Evolutionary conservation across 2,329 filamentous ascomycete genomes (phyloP).

Genomic region (Diaporthe capsici): DNA sequence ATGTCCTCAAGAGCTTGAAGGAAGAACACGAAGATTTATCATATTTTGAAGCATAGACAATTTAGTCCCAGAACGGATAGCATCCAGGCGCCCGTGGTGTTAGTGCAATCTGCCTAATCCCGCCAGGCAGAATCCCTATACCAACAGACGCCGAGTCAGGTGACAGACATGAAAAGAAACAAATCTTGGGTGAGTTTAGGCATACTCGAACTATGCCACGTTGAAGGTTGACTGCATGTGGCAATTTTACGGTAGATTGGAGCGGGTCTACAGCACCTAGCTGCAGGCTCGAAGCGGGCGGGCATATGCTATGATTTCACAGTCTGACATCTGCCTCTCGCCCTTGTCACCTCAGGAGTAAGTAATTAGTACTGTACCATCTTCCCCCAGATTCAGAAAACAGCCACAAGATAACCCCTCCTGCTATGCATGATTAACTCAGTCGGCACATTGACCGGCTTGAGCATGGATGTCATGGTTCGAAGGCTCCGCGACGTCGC

Average conservation of each 20-base stretch:
- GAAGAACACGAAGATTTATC: neutral
- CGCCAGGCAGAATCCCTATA: neutral
- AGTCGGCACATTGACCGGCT: conserved; percentile 13
- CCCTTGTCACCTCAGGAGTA: neutral
- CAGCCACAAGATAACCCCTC: neutral
- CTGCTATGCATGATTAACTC: conserved; percentile 4
- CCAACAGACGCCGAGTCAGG: neutral
- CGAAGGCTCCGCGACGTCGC: conserved; percentile 13
- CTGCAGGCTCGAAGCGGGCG: too few relatives aligned
- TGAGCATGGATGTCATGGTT: conserved; percentile 18
- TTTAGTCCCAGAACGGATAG: neutral
- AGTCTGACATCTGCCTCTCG: neutral
- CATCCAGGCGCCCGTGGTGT: neutral
- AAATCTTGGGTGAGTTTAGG: neutral
- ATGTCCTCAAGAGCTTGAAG: neutral
- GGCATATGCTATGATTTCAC: too few relatives aligned
- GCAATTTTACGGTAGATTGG: too few relatives aligned
- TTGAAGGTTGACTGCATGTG: too few relatives aligned
- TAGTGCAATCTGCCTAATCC: conserved; percentile 21
- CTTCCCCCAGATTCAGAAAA: neutral
- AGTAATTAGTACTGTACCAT: neutral
- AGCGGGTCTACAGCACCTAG: too few relatives aligned
- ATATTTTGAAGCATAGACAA: neutral
- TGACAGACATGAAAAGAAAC: neutral
- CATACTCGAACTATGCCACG: neutral